Percentiles rank a stretch among this genome's conserved stretches.
phyloP scores from a whole-genome alignment of 805 yeast species.

The Kluyveromyces nonfermentans region DNA sequence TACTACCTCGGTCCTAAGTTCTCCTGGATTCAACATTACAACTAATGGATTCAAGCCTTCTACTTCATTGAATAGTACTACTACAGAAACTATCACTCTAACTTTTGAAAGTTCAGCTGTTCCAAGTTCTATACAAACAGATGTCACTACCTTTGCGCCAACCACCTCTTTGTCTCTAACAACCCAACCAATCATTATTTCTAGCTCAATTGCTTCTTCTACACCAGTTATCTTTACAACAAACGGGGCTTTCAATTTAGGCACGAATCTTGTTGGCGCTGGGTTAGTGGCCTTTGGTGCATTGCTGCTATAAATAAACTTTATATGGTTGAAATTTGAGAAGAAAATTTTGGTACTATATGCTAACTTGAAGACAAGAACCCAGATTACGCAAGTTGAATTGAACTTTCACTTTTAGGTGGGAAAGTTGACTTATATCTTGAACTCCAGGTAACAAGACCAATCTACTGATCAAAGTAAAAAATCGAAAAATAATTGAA shows the following conservation, averaged over 20 bases:
- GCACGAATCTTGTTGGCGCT: constrained; percentile 14
- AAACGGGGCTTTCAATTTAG: constrained; percentile 17
- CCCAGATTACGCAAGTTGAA: too few relatives aligned
- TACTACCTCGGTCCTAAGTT: background rate
- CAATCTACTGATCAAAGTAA: too few relatives aligned
- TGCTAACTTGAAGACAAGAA: background rate
- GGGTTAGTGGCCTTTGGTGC: constrained; percentile 22
- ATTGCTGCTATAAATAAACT: constrained; percentile 12
- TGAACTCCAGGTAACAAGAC: too few relatives aligned
- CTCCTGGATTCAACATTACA: background rate
- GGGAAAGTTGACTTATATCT: too few relatives aligned
- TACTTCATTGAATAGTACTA: constrained; percentile 14
- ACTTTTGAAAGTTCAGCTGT: background rate
- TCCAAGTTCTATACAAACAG: background rate
- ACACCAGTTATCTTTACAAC: constrained; percentile 6
- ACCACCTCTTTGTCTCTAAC: background rate
- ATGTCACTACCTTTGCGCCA: background rate
- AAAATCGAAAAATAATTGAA: too few relatives aligned
- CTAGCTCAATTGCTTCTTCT: background rate
- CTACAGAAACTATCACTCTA: constrained; percentile 3
- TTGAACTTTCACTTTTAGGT: too few relatives aligned
- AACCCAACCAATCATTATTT: background rate
- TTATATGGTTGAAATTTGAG: background rate
- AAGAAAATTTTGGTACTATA: background rate
- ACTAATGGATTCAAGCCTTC: constrained; percentile 17